Evolutionary conservation across 345 rosid species (phyloP).

Genomic region (Aquilaria malaccensis): DNA sequence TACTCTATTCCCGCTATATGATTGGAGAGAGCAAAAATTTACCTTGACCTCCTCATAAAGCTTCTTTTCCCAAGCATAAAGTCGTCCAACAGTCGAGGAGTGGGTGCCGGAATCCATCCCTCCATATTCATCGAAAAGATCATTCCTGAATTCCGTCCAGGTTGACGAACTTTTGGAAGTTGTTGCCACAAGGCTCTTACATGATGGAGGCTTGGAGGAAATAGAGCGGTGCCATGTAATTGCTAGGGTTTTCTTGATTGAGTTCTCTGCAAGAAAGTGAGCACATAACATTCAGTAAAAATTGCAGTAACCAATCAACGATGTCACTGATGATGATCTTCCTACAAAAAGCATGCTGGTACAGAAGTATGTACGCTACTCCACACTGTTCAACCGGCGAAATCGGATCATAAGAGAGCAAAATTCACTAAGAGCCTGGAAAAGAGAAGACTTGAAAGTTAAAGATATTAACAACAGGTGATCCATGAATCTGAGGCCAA

Average conservation of each 20-base stretch:
- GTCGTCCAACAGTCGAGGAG: constrained; percentile 49
- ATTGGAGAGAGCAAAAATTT: neutral
- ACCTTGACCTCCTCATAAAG: constrained; percentile 74
- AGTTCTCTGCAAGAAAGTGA: constrained; percentile 39
- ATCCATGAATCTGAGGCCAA: no score
- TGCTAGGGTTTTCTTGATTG: constrained; percentile 48
- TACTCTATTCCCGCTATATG: no score
- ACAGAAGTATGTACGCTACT: no score
- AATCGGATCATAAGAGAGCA: no score
- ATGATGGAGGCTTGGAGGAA: constrained; percentile 42
- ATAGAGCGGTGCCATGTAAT: constrained; percentile 54
- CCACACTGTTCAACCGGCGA: no score
- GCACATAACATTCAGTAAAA: neutral
- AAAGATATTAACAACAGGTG: no score
- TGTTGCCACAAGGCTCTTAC: constrained; percentile 64
- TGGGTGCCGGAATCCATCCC: constrained; percentile 82
- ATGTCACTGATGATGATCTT: no score
- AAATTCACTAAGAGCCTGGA: no score
- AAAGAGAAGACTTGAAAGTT: no score
- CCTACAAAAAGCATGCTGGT: no score
- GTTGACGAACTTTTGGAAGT: constrained; percentile 38
- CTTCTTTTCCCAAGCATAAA: constrained; percentile 81
- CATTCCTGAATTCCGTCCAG: constrained; percentile 52
- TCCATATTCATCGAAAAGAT: constrained; percentile 55
- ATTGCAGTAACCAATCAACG: no score